Evolutionary conservation across 805 yeast species (phyloP).

Genomic region (Schwanniomyces pseudopolymorphus): DNA sequence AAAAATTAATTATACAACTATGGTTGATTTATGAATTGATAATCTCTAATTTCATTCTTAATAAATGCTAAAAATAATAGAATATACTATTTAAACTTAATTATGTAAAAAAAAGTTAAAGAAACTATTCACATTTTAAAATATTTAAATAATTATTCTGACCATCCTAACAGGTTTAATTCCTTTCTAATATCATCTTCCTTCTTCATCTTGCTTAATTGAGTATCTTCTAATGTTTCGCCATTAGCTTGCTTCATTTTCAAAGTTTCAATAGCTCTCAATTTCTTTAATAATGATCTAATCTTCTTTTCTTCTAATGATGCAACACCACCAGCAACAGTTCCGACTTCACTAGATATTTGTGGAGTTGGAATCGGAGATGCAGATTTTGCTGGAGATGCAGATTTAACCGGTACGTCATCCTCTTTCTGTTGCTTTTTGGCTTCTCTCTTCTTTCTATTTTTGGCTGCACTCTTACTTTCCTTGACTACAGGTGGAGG

Average conservation of each 20-base stretch:
- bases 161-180: conserved; percentile 70
- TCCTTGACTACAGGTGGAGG: conserved; percentile 43
- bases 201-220: conserved; percentile 81
- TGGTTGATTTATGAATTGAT: neutral
- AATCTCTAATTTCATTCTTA: neutral
- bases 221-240: conserved; percentile 89
- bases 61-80: neutral
- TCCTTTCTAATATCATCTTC: conserved; percentile 81
- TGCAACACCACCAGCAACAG: conserved; percentile 59
- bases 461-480: conserved; percentile 67
- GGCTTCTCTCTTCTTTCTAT: conserved; percentile 72
- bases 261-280: conserved; percentile 91
- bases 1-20: neutral
- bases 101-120: neutral
- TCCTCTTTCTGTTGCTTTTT: conserved; percentile 33
- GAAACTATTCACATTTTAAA: too few relatives aligned
- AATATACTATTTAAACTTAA: neutral
- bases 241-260: conserved; percentile 82
- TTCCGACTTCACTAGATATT: conserved; percentile 39
- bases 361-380: conserved; percentile 11
- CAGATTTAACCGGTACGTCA: conserved; percentile 9
- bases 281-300: conserved; percentile 84
- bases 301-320: conserved; percentile 90
- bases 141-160: conserved; percentile 18
- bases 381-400: conserved; percentile 6